phyloP scores from a whole-genome alignment of 441 rosid genomes.

The Pelargonium myrrhifolium region DNA sequence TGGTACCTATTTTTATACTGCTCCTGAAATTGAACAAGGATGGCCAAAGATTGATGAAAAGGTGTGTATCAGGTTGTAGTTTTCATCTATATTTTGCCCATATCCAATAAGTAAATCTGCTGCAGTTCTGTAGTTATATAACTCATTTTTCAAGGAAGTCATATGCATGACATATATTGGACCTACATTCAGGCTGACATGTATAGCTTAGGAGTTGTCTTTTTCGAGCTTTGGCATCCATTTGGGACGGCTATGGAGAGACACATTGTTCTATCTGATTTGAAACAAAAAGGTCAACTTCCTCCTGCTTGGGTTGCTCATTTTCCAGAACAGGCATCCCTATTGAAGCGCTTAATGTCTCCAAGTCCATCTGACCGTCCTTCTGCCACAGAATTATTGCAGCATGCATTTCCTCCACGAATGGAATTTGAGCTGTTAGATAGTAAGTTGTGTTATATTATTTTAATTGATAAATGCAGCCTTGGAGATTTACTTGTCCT shows the following conservation, averaged over 20 bases:
- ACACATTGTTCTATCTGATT: slow-evolving; percentile 54
- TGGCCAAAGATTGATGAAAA: slow-evolving; percentile 99
- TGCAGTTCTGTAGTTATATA: slow-evolving; percentile 7
- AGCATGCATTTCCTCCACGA: slow-evolving; percentile 77
- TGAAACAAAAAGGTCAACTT: slow-evolving; percentile 81
- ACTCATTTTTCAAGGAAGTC: slow-evolving; percentile 10
- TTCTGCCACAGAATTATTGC: slow-evolving; percentile 79
- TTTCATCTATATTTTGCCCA: slow-evolving; percentile 19
- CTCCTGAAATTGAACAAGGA: slow-evolving; percentile 97
- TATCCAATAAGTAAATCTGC: slow-evolving; percentile 6
- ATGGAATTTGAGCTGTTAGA: slow-evolving; percentile 90
- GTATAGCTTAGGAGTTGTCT: slow-evolving; percentile 95
- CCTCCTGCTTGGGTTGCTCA: slow-evolving; percentile 74
- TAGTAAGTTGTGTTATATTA: slow-evolving; percentile 42
- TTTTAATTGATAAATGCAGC: not conserved
- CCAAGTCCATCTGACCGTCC: slow-evolving; percentile 98
- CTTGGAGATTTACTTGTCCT: not conserved
- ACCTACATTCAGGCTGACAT: slow-evolving; percentile 72
- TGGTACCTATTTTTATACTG: slow-evolving; percentile 95
- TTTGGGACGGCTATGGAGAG: slow-evolving; percentile 97
- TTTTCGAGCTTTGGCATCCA: slow-evolving; percentile 95
- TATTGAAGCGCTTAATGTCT: slow-evolving; percentile 68
- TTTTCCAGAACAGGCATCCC: slow-evolving; percentile 84
- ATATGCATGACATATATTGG: not conserved
- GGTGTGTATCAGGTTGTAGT: slow-evolving; percentile 36